Evolutionary conservation across 2,329 filamentous ascomycete genomes (phyloP).

Genomic region (Diplodia seriata): DNA sequence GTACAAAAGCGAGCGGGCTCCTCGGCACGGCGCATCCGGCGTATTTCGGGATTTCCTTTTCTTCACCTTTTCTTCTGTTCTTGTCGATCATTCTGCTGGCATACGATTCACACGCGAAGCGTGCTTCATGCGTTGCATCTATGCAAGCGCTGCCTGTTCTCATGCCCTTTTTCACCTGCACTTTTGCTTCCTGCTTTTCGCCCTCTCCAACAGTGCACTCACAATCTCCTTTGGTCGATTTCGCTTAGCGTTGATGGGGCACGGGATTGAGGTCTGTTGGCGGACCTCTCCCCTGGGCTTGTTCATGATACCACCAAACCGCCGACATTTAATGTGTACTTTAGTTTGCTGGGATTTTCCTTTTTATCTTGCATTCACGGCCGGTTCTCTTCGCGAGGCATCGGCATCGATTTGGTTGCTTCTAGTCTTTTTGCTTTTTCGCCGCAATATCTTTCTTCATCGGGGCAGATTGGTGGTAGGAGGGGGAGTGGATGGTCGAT

Average conservation of each 20-base stretch:
- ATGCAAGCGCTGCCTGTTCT: slow-evolving; percentile 25
- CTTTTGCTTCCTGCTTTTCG: slow-evolving; percentile 23
- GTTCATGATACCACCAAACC: slow-evolving; percentile 32
- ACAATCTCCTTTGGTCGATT: slow-evolving; percentile 31
- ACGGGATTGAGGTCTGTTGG: slow-evolving; percentile 21
- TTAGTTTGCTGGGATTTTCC: slow-evolving; percentile 13
- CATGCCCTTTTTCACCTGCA: slow-evolving; percentile 4
- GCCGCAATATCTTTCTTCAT: slow-evolving; percentile 5
- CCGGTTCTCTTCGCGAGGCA: neutral
- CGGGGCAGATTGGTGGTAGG: neutral
- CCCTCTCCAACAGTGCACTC: slow-evolving; percentile 24
- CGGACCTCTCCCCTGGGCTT: slow-evolving; percentile 22
- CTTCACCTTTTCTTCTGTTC: slow-evolving; percentile 4
- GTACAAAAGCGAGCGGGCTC: slow-evolving; percentile 30
- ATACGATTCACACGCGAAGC: slow-evolving; percentile 26
- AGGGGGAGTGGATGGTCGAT: slow-evolving; percentile 3
- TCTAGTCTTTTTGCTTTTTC: slow-evolving; percentile 14
- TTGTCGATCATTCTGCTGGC: slow-evolving; percentile 30
- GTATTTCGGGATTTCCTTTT: slow-evolving; percentile 26
- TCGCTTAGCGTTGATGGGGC: slow-evolving; percentile 31
- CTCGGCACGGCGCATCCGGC: slow-evolving; percentile 26
- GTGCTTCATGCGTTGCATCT: slow-evolving; percentile 24
- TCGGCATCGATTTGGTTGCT: slow-evolving; percentile 9
- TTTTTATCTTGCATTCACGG: slow-evolving; percentile 12
- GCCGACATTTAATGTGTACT: slow-evolving; percentile 32